Base-by-base conservation (phyloP, 495 filamentous ascomycete genomes). In the Xylaria cubensis region DNA sequence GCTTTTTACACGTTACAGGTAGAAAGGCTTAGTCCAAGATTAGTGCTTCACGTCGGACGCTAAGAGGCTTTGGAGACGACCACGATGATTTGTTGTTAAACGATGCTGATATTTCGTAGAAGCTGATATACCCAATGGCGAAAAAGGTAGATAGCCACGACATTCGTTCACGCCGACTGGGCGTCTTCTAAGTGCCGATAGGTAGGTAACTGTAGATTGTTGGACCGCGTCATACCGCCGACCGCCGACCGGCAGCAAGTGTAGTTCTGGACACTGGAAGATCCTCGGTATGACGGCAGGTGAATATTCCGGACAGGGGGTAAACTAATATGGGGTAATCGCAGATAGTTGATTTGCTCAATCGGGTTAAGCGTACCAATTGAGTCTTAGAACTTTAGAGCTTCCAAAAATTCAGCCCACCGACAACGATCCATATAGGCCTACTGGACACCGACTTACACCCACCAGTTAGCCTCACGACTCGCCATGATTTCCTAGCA, bases 361-460 rank as follows among this genome's bases (percentile, higher is more conserved):
- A 26, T 53, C 8, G 32, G 29, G 65, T 2, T 70, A n/a, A 26
- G 46, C 26, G 36, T 46, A 26, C 64, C 69, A 74, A 73, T 75
- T 46, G 53, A 44, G 46, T 50, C 26, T 29, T 29, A 29, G 26
- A 29, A 29, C 26, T 29, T 29, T 29, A 29, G 70, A 72, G 56
- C 72, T 64, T 48, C 61, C 72, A 66, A 74, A 74, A 74, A 74
- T 74, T 67, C 39, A 62, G 64, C 53, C 24, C 26, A 24, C 53
- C 48, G 42, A 69, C 9, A 24, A 50, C 13, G 36, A 48, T 7
- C 55, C 55, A 10, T 63, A 41, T 44, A n/a, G 50, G 29, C 63
- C 29, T 10, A 39, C 46, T 29, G 63, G 48, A 42, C 59, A n/a
- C 46, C 15, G 24, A 64, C 13, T n/a, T 26, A n/a, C n/a, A 41